Base-by-base conservation (phyloP, 345 rosid genomes). In the Erucastrum elatum region DNA sequence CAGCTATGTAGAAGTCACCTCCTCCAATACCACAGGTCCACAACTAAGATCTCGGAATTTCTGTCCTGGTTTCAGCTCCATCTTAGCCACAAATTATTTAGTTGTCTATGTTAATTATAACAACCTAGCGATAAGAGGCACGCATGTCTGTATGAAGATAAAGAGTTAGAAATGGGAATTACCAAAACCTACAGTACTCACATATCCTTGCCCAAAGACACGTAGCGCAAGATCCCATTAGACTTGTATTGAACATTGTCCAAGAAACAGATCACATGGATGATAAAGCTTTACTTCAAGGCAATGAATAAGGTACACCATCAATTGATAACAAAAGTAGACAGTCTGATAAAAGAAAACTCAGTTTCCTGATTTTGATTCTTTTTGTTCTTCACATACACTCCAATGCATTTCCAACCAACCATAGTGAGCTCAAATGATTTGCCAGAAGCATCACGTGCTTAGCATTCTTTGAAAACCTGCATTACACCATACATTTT, bases 11-110 rank as follows among this genome's bases (percentile, higher is more conserved):
- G 83, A 95, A 95, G 85, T 91, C 96, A 64, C 98, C 97, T 79
- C 99, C 99, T 6, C 96, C 98, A 1, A 93, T 95, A 69, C 99
- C 99, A 80, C 99, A 93, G 55, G 99, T 95, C 99, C 99, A 81
- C 99, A 93, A 58, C 98, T 98, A 81, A 91, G 97, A 87, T 95
- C 98, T 5, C 90, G 82, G 66, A 95, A 94, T 82, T 88, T 93
- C 80, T 93, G 98, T 41, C 97, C 92, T 5, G 91, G 88, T 80
- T 84, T 90, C 17, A 93, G 96, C n/a, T 91, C 88, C 86, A 93
- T 86, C 84, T 75, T 91, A 15, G 74, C 90, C 76, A 93, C 97
- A 86, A 95, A 91, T 71, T 95, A 97, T 85, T 90, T 93, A 0
- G 99, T 95, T 63, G 97, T 95, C 67, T 90, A 98, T 95, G 93